Evolutionary conservation across 805 yeast genomes (phyloP), one percentile per base, ranked within the genome.

Genomic region (Lipomyces japonicus): DNA sequence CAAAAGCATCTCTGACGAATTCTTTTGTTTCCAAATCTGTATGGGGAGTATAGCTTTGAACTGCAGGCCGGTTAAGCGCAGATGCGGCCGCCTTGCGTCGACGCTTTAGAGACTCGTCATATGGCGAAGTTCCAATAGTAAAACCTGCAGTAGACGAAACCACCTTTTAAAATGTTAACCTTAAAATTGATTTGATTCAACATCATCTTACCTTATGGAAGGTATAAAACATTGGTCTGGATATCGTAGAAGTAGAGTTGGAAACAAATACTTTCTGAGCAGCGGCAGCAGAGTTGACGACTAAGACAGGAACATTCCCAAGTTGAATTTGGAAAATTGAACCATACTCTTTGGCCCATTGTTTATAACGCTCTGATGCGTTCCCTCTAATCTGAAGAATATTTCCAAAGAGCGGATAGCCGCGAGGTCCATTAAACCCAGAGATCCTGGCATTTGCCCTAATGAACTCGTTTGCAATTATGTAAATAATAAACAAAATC

Each of bases 201-300:
- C 32, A 12, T 16, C 19, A 18, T 2, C 46, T 42, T 4, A 84
- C 71, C 18, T 72, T 68, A 66, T 86, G 93, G 66, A 86, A 85
- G 1, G 89, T 82, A 64, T 77, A 78, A 46, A 76, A 70, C 19
- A 73, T 65, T 0, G 93, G 93, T 37, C 95, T 69, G 1, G 91
- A 84, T 58, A 79, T 81, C 52, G 77, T 78, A 2, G 81, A 76
- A 30, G 70, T 63, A 5, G 80, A 68, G 55, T 72, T 71, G 25
- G 65, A 65, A 24, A 75, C 64, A 85, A 86, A 83, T 2, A 85
- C 65, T 22, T 68, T 68, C 34, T 66, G 63, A 1, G 81, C 79
- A 4, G 82, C 75, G 3, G 73, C 75, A 57, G 69, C 81, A 1
- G 84, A 75, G 61, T 85, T 83, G n/a, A 80, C 90, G 16, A 86